Evolutionary conservation across 2,329 filamentous ascomycete species (phyloP), one percentile per base, ranked within the genome.

Genomic region (Nakataea oryzae): DNA sequence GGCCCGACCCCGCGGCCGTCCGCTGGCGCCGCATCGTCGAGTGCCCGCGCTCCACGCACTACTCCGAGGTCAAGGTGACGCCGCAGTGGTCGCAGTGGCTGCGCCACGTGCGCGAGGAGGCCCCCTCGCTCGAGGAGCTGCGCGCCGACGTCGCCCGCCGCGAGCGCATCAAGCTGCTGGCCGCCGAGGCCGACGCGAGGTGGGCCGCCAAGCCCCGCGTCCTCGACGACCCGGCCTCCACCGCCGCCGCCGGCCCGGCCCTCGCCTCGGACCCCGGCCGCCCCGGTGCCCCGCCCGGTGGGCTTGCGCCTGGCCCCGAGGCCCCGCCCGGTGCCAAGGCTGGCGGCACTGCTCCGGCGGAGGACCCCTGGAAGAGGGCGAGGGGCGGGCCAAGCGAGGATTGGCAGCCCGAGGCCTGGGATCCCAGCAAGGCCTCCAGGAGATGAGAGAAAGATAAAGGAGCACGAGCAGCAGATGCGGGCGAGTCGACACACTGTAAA

Each of bases 41-140:
- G 67, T 86, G 83, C 72, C 83, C 84, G 13, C 73, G 76, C 59
- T 75, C 75, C 56, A 79, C 79, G 3, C 82, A 84, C 70, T 76
- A 78, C 68, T 81, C 78, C 67, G 78, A 83, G 41, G 79, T 87
- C 61, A 73, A 73, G 62, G 84, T 88, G 64, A 75, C 81, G 60
- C 85, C 86, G 13, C 78, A 80, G 65, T 89, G 86, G 86, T 85
- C 88, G 73, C 85, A 88, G 69, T 89, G 86, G 86, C 77, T 89
- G 59, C 83, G 86, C 21, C 78, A 88, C 71, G 83, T 80, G 57
- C 81, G 86, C 26, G 64, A 69, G 2, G 70, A 79, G 0, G 76
- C 86, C 2, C 86, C 86, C 0, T 80, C 76, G 2, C 71, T 88
- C 13, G 72, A 74, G 1, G 86, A 89, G 71, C 84, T 87, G 71